Percentiles rank a stretch among this genome's conserved stretches.
Conservation (phyloP, 202 grass and related monocot genomes). For the Zoysia matrella region DNA sequence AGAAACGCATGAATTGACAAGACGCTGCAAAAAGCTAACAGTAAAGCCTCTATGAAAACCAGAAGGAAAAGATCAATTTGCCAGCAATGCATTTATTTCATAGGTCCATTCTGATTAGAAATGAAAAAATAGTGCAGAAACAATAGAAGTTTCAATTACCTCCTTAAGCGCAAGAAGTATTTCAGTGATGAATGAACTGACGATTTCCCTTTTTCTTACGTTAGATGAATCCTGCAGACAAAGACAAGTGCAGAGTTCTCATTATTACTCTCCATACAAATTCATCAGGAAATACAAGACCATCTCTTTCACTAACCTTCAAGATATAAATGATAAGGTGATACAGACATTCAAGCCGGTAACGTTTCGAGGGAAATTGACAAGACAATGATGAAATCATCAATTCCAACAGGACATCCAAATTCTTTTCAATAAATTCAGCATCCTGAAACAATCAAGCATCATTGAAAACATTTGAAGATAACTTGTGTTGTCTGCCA, state of each 20-base stretch:
- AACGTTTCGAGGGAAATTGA: constrained; percentile 82
- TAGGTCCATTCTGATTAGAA: constrained; percentile 9
- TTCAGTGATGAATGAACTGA: constrained; percentile 93
- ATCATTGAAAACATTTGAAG: constrained; percentile 26
- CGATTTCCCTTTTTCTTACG: constrained; percentile 70
- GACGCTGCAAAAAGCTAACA: background rate
- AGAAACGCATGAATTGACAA: constrained; percentile 24
- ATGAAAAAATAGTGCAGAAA: constrained; percentile 6
- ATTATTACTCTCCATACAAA: constrained; percentile 15
- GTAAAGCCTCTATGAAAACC: constrained; percentile 4
- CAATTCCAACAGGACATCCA: constrained; percentile 70
- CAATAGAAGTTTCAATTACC: constrained; percentile 51
- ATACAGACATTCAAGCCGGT: constrained; percentile 89
- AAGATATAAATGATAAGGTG: constrained; percentile 74
- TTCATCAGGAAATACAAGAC: background rate
- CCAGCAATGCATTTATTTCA: background rate
- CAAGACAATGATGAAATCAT: constrained; percentile 77
- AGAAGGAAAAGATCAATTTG: background rate
- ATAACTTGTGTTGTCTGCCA: constrained; percentile 23
- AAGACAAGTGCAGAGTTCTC: constrained; percentile 24
- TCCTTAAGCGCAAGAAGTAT: constrained; percentile 90
- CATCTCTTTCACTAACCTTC: constrained; percentile 62
- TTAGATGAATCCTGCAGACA: constrained; percentile 76
- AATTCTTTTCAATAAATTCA: constrained; percentile 74
- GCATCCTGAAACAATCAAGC: constrained; percentile 53